Percentiles rank a stretch among this genome's conserved stretches.
These are phyloP conservation scores for Phytophthora pluvialis DNA, from an alignment of 352 stramenopile species.

Conservation along the genomic window DNA sequence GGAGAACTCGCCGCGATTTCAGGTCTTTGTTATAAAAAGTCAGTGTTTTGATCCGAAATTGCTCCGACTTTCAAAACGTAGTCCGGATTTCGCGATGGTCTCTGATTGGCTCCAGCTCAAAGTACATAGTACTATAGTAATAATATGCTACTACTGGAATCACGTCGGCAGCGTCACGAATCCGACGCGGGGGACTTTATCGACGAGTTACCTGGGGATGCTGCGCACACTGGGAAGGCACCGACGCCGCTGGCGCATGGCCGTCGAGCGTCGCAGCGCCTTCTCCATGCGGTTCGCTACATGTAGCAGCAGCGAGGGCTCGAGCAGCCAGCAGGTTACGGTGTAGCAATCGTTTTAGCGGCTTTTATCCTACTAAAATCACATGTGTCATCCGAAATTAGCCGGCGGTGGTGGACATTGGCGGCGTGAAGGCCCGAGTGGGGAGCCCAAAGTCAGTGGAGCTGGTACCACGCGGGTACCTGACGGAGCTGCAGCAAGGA, in stretches of 20 bases:
- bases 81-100: too few relatives aligned
- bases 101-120: too few relatives aligned
- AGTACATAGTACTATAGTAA: too few relatives aligned
- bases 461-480: slow-evolving; percentile 67
- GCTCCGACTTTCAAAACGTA: too few relatives aligned
- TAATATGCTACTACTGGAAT: too few relatives aligned
- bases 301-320: not conserved
- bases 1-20: too few relatives aligned
- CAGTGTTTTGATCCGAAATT: too few relatives aligned
- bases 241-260: slow-evolving; percentile 7
- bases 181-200: too few relatives aligned
- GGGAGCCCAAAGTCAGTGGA: slow-evolving; percentile 38
- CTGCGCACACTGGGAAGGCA: slow-evolving; percentile 15
- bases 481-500: slow-evolving; percentile 40
- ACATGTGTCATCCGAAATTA: not conserved
- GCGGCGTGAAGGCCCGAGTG: slow-evolving; percentile 55
- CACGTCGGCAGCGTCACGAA: too few relatives aligned
- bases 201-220: slow-evolving; percentile 1
- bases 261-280: slow-evolving; percentile 8
- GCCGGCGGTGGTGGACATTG: slow-evolving; percentile 60
- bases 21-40: too few relatives aligned
- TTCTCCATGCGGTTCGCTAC: slow-evolving; percentile 5
- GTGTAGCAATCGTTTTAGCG: not conserved
- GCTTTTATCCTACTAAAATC: not conserved
- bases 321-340: slow-evolving; percentile 4